Percentiles rank a stretch among this genome's conserved stretches.
Conservation (phyloP, 192 early-diverging fungal genomes). For the Irineochytrium annulatum region DNA sequence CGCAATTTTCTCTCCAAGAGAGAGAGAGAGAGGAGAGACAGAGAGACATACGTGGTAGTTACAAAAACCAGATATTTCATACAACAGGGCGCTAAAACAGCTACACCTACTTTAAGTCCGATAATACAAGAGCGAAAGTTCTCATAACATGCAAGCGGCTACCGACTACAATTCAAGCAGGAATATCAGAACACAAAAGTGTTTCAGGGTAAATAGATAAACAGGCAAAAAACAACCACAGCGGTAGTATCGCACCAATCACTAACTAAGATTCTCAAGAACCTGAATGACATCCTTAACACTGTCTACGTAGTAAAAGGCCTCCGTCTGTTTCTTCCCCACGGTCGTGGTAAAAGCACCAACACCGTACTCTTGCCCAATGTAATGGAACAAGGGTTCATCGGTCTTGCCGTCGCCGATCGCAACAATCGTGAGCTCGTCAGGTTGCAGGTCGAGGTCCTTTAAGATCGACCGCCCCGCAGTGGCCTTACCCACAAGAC, state of each 20-base stretch:
- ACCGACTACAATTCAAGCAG: not conserved
- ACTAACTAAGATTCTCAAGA: slow-evolving; percentile 14
- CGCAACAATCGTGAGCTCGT: slow-evolving; percentile 15
- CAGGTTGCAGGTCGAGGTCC: slow-evolving; percentile 53
- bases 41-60: no score
- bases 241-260: not conserved
- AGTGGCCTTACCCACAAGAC: slow-evolving; percentile 86
- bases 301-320: slow-evolving; percentile 76
- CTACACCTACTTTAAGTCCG: not conserved
- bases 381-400: slow-evolving; percentile 80
- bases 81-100: not conserved
- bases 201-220: not conserved
- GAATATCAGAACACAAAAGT: not conserved
- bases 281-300: slow-evolving; percentile 45
- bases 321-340: slow-evolving; percentile 94
- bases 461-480: slow-evolving; percentile 82
- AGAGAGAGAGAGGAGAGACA: no score
- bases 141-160: not conserved
- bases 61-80: no score
- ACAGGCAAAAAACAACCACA: not conserved
- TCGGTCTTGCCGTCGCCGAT: slow-evolving; percentile 95
- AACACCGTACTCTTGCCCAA: slow-evolving; percentile 23
- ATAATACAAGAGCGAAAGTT: not conserved
- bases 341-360: slow-evolving; percentile 83
- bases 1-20: no score